Evolutionary conservation across 257 asterid species (phyloP).

Genomic region (Solanum infundibuliforme): DNA sequence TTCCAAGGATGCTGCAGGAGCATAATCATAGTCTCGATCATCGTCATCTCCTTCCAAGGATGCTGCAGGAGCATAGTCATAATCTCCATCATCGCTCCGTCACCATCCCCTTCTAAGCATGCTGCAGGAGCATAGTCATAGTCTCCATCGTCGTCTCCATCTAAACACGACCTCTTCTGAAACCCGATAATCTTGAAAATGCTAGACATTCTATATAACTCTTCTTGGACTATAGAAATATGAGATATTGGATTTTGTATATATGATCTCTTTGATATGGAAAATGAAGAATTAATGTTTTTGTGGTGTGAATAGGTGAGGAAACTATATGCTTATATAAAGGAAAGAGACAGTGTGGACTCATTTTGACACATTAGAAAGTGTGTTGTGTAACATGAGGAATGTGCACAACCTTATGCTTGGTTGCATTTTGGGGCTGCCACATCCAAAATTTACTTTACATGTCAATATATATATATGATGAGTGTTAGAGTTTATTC

Average conservation of each 20-base stretch:
- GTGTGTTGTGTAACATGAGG: neutral
- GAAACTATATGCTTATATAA: neutral
- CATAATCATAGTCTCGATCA: neutral
- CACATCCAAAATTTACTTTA: neutral
- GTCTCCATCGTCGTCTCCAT: no score
- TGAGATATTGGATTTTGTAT: neutral
- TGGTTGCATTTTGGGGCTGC: neutral
- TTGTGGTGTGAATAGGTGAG: neutral
- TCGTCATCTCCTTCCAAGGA: neutral
- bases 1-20: neutral
- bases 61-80: neutral
- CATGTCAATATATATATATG: neutral
- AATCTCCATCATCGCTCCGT: neutral
- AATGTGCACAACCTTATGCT: neutral
- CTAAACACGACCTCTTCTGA: no score
- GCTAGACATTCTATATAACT: neutral
- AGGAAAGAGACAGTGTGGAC: neutral
- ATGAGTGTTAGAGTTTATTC: no score
- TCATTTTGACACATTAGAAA: neutral
- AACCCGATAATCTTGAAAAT: no score
- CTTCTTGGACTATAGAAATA: neutral
- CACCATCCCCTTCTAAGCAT: neutral
- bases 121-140: neutral
- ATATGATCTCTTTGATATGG: neutral
- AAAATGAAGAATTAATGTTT: neutral